phyloP scores from a whole-genome alignment of 2,329 filamentous ascomycete species.

The Nothophoma quercina region DNA sequence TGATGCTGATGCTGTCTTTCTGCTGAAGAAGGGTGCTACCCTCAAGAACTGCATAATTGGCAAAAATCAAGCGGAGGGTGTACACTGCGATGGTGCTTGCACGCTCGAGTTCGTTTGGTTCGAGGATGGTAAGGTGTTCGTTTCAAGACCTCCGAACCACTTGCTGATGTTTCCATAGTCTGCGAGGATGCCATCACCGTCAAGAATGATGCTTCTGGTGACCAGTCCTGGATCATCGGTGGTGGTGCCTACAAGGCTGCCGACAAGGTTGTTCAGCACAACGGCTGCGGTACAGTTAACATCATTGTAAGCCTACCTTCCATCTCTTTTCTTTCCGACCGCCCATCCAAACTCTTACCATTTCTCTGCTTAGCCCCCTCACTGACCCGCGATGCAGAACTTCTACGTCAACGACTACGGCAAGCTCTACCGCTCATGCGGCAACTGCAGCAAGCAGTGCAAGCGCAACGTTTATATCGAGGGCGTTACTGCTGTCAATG shows the following conservation, averaged over 20 bases:
- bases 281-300: conserved; percentile 45
- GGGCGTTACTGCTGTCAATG: conserved; percentile 47
- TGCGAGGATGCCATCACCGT: conserved; percentile 46
- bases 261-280: conserved; percentile 50
- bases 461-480: conserved; percentile 53
- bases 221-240: conserved; percentile 47
- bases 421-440: too few relatives aligned
- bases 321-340: too few relatives aligned
- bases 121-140: conserved; percentile 24
- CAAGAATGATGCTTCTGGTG: conserved; percentile 32
- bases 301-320: conserved; percentile 23
- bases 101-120: conserved; percentile 56
- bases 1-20: conserved; percentile 57
- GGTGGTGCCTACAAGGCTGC: conserved; percentile 43
- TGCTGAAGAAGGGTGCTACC: conserved; percentile 56
- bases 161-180: conserved; percentile 24
- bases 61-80: conserved; percentile 57
- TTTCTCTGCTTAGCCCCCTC: neutral
- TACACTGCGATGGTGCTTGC: conserved; percentile 58
- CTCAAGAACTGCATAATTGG: conserved; percentile 62
- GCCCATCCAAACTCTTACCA: too few relatives aligned
- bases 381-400: conserved; percentile 5
- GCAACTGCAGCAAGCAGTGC: conserved; percentile 53
- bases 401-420: too few relatives aligned
- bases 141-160: neutral